Base-by-base conservation (phyloP, 2,329 filamentous ascomycete species). In the Aspergillus sp. region DNA sequence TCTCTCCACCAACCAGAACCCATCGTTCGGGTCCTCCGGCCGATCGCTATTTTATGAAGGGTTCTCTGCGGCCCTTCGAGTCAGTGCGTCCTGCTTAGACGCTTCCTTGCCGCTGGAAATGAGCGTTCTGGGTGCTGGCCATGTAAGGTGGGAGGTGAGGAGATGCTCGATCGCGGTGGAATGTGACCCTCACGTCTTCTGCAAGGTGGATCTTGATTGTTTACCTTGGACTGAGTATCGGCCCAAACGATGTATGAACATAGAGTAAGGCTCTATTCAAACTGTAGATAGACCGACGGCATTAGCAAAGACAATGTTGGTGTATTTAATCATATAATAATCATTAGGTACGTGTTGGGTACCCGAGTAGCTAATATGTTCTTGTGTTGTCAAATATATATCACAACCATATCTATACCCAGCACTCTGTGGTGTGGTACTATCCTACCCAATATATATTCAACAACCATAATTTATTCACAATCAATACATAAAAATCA, bases 161-260 rank as follows among this genome's bases (percentile, higher is more conserved):
- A 42, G 19, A 16, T 22, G 9, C 16, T n/a, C 46, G 35, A 13
- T 20, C 30, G n/a, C 32, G 30, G 17, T 17, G 20, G 19, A 20
- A n/a, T 22, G 11, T 9, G 19, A 3, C 10, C 19, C 36, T 32
- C n/a, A 19, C n/a, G 26, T 16, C 14, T 35, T 22, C 16, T 47
- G 45, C 45, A 47, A 47, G 45, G 45, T 13, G 22, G 45, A 47
- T 47, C 45, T 26, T 26, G 8, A n/a, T 35, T 32, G 13, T 7
- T 32, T 32, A 45, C 20, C 43, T 17, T 10, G 24, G 19, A 16
- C 16, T 16, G n/a, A 14, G 11, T n/a, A 13, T 30, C 20, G n/a
- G 33, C 4, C 10, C 10, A 20, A 45, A 10, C 10, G n/a, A 17
- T 45, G 10, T n/a, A 9, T 30, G 26, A 7, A 7, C 7, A 22